These are phyloP conservation scores for Tribonema minus DNA, from an alignment of 108 stramenopile genomes.

Conservation along the genomic window DNA sequence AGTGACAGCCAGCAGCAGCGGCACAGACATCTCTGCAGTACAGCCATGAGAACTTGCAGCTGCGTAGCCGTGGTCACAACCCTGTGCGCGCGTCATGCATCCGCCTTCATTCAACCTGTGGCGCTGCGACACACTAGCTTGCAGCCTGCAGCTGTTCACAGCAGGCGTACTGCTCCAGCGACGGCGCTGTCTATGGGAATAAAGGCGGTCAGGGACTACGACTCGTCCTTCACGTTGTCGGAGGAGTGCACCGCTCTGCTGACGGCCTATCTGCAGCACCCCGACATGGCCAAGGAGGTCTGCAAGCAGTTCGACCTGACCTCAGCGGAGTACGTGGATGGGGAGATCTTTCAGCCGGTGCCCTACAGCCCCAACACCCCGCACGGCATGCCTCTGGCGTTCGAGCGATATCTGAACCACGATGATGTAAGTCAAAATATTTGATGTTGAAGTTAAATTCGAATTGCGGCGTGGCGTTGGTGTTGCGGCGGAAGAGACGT, in stretches of 20 bases:
- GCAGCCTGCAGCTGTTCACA: no score
- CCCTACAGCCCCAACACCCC: conserved; percentile 46
- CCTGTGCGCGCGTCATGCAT: no score
- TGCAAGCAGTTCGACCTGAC: conserved; percentile 40
- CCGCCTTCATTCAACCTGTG: no score
- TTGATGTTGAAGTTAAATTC: neutral
- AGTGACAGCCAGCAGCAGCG: no score
- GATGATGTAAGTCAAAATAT: neutral
- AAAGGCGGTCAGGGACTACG: neutral
- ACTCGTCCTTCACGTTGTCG: neutral
- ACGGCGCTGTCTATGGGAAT: no score
- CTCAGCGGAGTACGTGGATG: conserved; percentile 18
- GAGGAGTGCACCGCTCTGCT: conserved; percentile 1
- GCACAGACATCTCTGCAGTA: no score
- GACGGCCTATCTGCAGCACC: conserved; percentile 21
- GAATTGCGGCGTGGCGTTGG: neutral
- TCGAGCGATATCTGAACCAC: neutral
- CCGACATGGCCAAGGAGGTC: conserved; percentile 46
- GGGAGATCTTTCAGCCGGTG: conserved; percentile 44
- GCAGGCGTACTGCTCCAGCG: neutral
- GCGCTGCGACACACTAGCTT: no score
- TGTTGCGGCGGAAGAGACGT: neutral
- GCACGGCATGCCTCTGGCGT: conserved; percentile 17
- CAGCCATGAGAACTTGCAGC: no score
- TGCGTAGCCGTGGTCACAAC: no score